Evolutionary conservation across 2,329 filamentous ascomycete genomes (phyloP), one percentile per base, ranked within the genome.

Genomic region (Thielaviopsis punctulata): DNA sequence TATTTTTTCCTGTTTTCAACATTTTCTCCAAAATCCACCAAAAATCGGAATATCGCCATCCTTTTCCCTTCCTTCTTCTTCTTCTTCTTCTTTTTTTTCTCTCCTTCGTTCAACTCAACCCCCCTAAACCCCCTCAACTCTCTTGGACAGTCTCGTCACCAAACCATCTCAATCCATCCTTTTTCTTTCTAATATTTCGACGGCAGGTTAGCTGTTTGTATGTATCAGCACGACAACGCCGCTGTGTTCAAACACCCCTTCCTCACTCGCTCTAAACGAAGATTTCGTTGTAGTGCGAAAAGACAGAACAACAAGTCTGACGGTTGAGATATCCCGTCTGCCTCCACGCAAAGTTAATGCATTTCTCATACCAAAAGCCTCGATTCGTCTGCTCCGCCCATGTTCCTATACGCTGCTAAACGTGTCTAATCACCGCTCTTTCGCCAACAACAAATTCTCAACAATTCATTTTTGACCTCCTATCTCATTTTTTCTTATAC

Each of bases 171-270:
- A 53, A 59, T 55, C 55, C 58, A 58, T 51, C 45, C 53, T 50
- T 25, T 36, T 27, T 49, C 25, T 13, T 49, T 23, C 30, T 46
- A 27, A 21, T 43, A 48, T 46, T 24, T 52, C 21, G 39, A 52
- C 53, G 36, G 49, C 36, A 47, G 25, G 51, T 58, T 60, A 67
- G 62, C 63, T 64, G 65, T 64, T 66, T 84, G 87, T 93, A 94
- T 94, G 88, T 94, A 94, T 95, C 88, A 88, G 86, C 84, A 86
- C 86, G 84, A 84, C 81, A 68, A 76, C 66, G 79, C 79, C 80
- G 80, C 85, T 84, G 81, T 87, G 82, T 88, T 86, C 81, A 86
- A 82, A 86, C 83, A 90, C 82, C 81, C 83, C 74, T 82, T 82
- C 79, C 47, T 49, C 52, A 52, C 18, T 48, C 48, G 44, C 48